These are phyloP conservation scores for Psophocarpus tetragonolobus DNA, from an alignment of 306 rosid species.

Conservation along the genomic window DNA sequence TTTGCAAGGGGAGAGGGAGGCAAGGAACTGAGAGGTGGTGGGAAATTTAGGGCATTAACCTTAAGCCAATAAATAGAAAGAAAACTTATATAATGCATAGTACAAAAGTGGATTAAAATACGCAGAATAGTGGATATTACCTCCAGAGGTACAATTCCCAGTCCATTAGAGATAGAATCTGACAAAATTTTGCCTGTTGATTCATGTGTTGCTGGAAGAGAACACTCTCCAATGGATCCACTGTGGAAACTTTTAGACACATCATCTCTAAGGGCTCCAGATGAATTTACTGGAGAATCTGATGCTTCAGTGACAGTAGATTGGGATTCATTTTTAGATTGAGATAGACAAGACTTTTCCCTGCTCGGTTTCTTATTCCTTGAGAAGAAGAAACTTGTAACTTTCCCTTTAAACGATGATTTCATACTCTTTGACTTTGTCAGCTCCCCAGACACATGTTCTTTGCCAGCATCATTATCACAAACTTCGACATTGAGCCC, in stretches of 20 bases:
- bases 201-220: conserved; percentile 48
- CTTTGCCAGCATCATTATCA: conserved; percentile 44
- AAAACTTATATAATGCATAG: conserved; percentile 17
- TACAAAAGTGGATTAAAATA: not conserved
- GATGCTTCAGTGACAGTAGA: conserved; percentile 43
- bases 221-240: conserved; percentile 54
- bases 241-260: conserved; percentile 52
- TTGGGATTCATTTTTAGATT: conserved; percentile 45
- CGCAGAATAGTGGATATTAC: conserved; percentile 46
- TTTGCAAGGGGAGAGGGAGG: not conserved
- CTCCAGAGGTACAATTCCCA: conserved; percentile 59
- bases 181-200: conserved; percentile 50
- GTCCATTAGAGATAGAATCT: conserved; percentile 45
- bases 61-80: conserved; percentile 17
- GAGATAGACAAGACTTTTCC: conserved; percentile 60
- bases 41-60: not conserved
- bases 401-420: conserved; percentile 92
- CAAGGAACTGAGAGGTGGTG: not conserved
- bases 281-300: conserved; percentile 43
- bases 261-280: conserved; percentile 50
- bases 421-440: conserved; percentile 71
- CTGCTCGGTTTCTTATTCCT: conserved; percentile 69
- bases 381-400: conserved; percentile 87
- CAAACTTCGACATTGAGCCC: conserved; percentile 53
- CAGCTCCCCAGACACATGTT: conserved; percentile 53